Conservation (phyloP, 106 monocot genomes). For the Allium cepa region DNA sequence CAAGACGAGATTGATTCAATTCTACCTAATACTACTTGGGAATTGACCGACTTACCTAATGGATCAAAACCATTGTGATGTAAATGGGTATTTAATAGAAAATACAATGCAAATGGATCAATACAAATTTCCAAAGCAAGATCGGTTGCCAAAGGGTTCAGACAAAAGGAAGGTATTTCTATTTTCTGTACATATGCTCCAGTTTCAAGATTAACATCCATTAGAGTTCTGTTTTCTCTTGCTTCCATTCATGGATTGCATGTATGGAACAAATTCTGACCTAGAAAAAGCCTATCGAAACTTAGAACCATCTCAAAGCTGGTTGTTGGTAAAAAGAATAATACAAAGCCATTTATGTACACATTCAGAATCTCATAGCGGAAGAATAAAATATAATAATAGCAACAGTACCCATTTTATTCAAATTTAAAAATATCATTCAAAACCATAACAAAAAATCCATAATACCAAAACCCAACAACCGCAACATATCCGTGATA, state of each 20-base stretch:
- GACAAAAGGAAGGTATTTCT: neutral
- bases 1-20: neutral
- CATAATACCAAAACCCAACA: too few species aligned
- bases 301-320: too few species aligned
- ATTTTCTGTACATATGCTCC: neutral
- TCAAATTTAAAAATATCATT: too few species aligned
- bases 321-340: too few species aligned
- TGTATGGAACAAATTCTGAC: too few species aligned
- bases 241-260: neutral
- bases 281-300: too few species aligned
- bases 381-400: too few species aligned
- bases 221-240: neutral
- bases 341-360: too few species aligned
- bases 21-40: neutral
- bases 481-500: too few species aligned
- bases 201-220: neutral
- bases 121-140: neutral
- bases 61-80: neutral
- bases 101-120: neutral
- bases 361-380: too few species aligned
- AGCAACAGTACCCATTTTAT: too few species aligned
- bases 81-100: neutral
- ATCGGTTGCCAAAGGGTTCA: neutral
- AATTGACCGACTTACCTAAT: neutral
- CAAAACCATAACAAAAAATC: too few species aligned